phyloP scores from a whole-genome alignment of 1,284 basidiomycete genomes.

The Cryptococcus sp. region DNA sequence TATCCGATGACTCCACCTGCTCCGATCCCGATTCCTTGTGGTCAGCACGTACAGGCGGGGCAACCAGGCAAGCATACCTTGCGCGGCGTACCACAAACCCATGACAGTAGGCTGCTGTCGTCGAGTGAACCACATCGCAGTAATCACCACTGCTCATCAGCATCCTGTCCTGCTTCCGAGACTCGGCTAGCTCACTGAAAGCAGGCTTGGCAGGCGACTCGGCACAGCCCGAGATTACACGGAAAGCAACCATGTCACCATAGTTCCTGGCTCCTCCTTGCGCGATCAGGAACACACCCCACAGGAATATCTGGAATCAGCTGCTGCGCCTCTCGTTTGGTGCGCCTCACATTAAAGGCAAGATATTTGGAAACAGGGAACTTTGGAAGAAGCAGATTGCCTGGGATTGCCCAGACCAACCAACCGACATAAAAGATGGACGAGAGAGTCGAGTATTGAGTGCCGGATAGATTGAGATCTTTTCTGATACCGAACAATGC shows the following conservation, averaged over 20 bases:
- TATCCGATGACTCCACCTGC: conserved; percentile 36
- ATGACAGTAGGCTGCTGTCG: conserved; percentile 45
- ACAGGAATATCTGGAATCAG: conserved; percentile 34
- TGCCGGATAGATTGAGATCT: conserved; percentile 38
- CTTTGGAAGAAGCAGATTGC: conserved; percentile 52
- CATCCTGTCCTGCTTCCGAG: neutral
- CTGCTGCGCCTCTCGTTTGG: no score
- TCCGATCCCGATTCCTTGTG: conserved; percentile 45
- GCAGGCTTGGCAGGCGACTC: conserved; percentile 51
- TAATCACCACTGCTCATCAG: conserved; percentile 33
- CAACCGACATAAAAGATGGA: conserved; percentile 49
- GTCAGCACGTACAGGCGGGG: no score
- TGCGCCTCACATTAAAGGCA: conserved; percentile 41
- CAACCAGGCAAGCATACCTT: no score
- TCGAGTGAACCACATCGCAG: conserved; percentile 43
- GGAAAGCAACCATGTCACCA: conserved; percentile 47
- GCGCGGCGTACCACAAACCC: conserved; percentile 42
- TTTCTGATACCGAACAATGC: conserved; percentile 46
- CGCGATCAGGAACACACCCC: conserved; percentile 46
- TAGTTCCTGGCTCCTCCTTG: conserved; percentile 52
- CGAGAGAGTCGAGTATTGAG: conserved; percentile 44
- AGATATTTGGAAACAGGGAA: conserved; percentile 51
- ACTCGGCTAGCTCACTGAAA: neutral
- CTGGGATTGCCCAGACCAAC: conserved; percentile 53
- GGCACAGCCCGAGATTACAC: conserved; percentile 48